phyloP scores from a whole-genome alignment of 176 grass and related monocot species.

The Ananas comosus region DNA sequence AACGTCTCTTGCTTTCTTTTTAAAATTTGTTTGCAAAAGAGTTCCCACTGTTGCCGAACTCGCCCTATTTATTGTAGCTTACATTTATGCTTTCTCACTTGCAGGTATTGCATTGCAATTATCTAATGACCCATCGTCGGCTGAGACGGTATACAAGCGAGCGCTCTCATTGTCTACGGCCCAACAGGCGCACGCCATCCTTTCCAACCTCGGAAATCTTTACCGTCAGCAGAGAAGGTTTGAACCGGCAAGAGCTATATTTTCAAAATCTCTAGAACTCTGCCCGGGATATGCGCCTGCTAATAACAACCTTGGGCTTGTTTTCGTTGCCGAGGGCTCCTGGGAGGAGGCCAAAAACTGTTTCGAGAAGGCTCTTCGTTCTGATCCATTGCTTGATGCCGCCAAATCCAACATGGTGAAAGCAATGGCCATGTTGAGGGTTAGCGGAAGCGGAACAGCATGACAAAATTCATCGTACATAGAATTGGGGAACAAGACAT shows the following conservation, averaged over 20 bases:
- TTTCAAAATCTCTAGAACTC: conserved; percentile 71
- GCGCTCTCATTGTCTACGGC: conserved; percentile 50
- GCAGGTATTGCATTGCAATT: conserved; percentile 86
- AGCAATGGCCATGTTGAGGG: conserved; percentile 38
- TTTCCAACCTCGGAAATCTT: conserved; percentile 87
- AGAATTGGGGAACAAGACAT: background rate
- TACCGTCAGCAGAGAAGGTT: conserved; percentile 71
- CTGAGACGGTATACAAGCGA: conserved; percentile 69
- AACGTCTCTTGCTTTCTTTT: background rate
- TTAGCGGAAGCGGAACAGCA: conserved; percentile 24
- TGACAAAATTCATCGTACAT: background rate
- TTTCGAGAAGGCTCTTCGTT: conserved; percentile 78
- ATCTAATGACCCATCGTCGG: conserved; percentile 53
- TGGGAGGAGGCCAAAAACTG: conserved; percentile 63
- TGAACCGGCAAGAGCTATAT: conserved; percentile 69
- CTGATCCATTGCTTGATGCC: conserved; percentile 71
- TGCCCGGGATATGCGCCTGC: conserved; percentile 85
- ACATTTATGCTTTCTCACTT: conserved; percentile 8
- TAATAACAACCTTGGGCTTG: conserved; percentile 89
- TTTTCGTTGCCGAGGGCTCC: conserved; percentile 53
- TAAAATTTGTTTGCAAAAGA: background rate
- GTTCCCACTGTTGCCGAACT: background rate
- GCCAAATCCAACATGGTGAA: conserved; percentile 81
- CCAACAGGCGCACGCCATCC: conserved; percentile 67
- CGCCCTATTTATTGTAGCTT: background rate